These are phyloP conservation scores for Cercospora sesami DNA, from an alignment of 2,329 filamentous ascomycete species.

Conservation along the genomic window DNA sequence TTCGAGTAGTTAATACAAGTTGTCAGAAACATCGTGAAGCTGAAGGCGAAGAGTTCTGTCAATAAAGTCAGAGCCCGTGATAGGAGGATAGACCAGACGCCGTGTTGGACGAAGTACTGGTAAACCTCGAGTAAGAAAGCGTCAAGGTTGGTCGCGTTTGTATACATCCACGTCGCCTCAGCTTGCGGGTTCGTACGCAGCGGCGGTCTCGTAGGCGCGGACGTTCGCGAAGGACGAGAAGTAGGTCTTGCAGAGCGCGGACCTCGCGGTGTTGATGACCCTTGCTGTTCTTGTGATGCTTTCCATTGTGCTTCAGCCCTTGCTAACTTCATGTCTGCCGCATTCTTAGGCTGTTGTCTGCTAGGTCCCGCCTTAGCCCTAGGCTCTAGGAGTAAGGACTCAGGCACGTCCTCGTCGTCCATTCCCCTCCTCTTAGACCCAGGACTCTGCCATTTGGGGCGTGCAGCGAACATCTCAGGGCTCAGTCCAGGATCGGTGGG, in stretches of 20 bases:
- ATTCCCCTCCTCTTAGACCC: constrained; percentile 40
- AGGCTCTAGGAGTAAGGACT: constrained; percentile 62
- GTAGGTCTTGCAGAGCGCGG: constrained; percentile 20
- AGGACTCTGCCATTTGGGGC: constrained; percentile 45
- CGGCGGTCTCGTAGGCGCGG: constrained; percentile 32
- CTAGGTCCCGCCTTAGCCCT: constrained; percentile 34
- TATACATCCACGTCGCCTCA: constrained; percentile 88
- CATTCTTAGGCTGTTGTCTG: constrained; percentile 13
- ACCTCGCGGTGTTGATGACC: constrained; percentile 39
- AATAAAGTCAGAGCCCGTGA: constrained; percentile 70
- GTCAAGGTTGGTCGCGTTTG: constrained; percentile 85
- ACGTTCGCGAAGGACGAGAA: constrained; percentile 16
- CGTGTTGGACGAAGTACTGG: constrained; percentile 78
- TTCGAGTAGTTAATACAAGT: constrained; percentile 82
- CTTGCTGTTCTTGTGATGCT: constrained; percentile 49
- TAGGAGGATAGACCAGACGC: constrained; percentile 80
- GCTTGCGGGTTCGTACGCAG: constrained; percentile 62
- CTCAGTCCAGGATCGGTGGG: constrained; percentile 48
- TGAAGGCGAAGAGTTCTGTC: constrained; percentile 79
- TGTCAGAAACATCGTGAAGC: constrained; percentile 77
- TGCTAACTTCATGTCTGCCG: constrained; percentile 20
- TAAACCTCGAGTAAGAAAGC: constrained; percentile 85
- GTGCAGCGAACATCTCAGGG: constrained; percentile 36
- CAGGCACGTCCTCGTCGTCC: constrained; percentile 63
- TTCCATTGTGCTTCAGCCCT: constrained; percentile 53